phyloP scores from a whole-genome alignment of 495 filamentous ascomycete species.

The Lasiosphaeria ovina region DNA sequence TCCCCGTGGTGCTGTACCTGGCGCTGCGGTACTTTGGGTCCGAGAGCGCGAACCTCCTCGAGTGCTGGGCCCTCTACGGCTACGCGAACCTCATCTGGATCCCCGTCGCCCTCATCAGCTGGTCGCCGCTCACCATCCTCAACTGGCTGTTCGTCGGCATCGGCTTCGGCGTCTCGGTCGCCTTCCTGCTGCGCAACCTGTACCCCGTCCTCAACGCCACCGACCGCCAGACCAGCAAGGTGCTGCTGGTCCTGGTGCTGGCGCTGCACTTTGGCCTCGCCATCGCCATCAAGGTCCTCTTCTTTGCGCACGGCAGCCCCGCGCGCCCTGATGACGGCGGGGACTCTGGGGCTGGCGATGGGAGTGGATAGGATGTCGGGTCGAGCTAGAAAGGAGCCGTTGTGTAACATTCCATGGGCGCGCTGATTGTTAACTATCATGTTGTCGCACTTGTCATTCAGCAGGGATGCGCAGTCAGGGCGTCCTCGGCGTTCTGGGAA shows the following conservation, averaged over 20 bases:
- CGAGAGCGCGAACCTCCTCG: constrained; percentile 82
- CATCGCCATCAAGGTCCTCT: constrained; percentile 90
- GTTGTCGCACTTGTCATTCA: neutral
- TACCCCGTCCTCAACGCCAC: constrained; percentile 92
- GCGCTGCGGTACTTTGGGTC: constrained; percentile 90
- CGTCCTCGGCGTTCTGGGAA: neutral
- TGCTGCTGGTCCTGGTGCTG: constrained; percentile 80
- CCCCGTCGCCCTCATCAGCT: constrained; percentile 85
- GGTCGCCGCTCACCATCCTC: constrained; percentile 76
- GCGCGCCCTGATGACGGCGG: constrained; percentile 48
- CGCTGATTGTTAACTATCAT: neutral
- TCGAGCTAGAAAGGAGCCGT: neutral
- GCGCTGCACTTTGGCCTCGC: constrained; percentile 82
- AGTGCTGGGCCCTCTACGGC: constrained; percentile 92
- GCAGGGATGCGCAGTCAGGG: neutral
- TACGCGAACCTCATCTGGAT: constrained; percentile 97
- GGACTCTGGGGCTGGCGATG: constrained; percentile 7
- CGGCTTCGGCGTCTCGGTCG: constrained; percentile 80
- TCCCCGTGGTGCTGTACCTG: constrained; percentile 84
- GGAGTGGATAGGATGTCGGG: neutral
- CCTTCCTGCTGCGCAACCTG: constrained; percentile 87
- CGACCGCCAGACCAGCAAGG: constrained; percentile 85
- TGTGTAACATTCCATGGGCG: neutral
- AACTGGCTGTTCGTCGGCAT: constrained; percentile 93
- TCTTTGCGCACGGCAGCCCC: constrained; percentile 84